These are phyloP conservation scores for Fonsecaea multimorphosa DNA, from an alignment of 2,329 filamentous ascomycete genomes.

Conservation along the genomic window DNA sequence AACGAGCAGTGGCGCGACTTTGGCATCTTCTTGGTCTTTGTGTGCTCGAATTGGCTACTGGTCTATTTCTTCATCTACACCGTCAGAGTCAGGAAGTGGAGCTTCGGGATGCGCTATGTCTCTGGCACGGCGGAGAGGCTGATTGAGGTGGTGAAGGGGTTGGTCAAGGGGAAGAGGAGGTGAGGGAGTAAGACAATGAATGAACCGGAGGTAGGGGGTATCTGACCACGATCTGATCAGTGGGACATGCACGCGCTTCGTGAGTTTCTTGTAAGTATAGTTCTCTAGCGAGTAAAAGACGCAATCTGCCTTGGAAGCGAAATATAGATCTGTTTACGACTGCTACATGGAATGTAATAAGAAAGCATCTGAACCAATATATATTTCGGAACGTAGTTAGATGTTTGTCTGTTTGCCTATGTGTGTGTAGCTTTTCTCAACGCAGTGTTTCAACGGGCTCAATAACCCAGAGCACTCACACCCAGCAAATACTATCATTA, in stretches of 20 bases:
- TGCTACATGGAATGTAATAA: not conserved
- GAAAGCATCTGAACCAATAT: no score
- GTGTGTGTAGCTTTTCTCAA: no score
- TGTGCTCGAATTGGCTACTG: slow-evolving; percentile 71
- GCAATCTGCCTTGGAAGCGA: not conserved
- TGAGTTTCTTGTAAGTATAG: no score
- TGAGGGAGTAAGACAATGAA: not conserved
- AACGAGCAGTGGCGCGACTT: slow-evolving; percentile 74
- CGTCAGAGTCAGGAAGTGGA: slow-evolving; percentile 72
- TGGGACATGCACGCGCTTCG: no score
- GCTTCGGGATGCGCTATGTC: slow-evolving; percentile 68
- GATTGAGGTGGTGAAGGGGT: slow-evolving; percentile 38
- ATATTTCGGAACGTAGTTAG: not conserved
- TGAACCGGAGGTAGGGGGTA: no score
- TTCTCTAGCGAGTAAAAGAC: no score
- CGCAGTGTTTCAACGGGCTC: no score
- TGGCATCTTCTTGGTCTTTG: slow-evolving; percentile 74
- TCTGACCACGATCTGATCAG: no score
- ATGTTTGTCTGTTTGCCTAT: not conserved
- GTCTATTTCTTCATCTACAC: slow-evolving; percentile 81
- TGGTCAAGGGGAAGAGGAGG: not conserved
- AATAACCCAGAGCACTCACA: no score
- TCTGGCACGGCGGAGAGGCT: slow-evolving; percentile 57
- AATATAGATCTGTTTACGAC: no score
- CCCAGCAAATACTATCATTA: no score